Evolutionary conservation across 225 moss, liverwort and hornwort species (phyloP), one percentile per base, ranked within the genome.

Genomic region (Physcomitrellopsis africana): DNA sequence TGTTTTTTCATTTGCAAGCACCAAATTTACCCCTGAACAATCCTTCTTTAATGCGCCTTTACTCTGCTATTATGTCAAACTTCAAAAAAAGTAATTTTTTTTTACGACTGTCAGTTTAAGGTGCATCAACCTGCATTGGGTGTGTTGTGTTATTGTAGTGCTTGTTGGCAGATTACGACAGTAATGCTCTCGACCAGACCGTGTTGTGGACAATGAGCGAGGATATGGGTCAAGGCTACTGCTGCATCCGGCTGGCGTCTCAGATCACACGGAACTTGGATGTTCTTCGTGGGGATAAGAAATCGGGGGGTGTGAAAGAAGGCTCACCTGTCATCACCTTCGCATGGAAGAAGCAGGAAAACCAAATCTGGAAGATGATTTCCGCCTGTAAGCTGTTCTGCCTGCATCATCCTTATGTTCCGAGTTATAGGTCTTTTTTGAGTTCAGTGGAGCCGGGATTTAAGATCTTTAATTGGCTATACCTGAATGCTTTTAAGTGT

Each of bases 361-460:
- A 99, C 73, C 94, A 99, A 72, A 73, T 90, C 67, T 99, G 97
- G 97, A 89, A 90, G 55, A 52, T 89, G 51, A 81, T 71, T 59
- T 80, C 82, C 76, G 86, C 80, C 72, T 81, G 86, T 86, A 83
- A 71, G 82, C 41, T 22, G 23, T 24, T 37, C 72, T 45, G 20
- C 60, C 29, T n/a, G 11, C 68, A 51, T 42, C 22, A 3, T 45
- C 61, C 22, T 53, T n/a, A 9, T 77, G 12, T 45, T 62, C n/a
- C 6, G 44, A 19, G 11, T 7, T 17, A 1, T 10, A 57, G 14
- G 57, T 51, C 32, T 17, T 51, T 52, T 53, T 17, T 53, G 53
- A 16, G 7, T 53, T 51, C 51, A 5, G 49, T 14, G 49, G 15
- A 14, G 3, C 15, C 13, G 49, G 13, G 15, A 49, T 3, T 15